Evolutionary conservation across 225 moss, liverwort and hornwort genomes (phyloP), one percentile per base, ranked within the genome.

Genomic region (Bryum argenteum): DNA sequence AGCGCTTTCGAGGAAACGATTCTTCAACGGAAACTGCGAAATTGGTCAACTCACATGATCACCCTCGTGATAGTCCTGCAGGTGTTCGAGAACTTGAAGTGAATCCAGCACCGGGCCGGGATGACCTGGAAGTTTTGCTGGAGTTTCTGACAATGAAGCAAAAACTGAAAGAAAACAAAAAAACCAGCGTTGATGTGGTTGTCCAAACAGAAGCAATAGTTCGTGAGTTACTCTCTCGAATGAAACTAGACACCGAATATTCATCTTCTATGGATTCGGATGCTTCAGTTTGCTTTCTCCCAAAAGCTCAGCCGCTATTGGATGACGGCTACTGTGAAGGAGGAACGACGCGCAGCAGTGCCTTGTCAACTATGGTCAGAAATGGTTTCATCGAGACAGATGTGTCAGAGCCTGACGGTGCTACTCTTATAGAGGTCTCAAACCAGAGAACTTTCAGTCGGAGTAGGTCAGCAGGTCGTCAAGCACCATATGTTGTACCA

Each of bases 121-220:
- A 76, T 72, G 80, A 80, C 20, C 67, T 80, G 13, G 80, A 80
- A 67, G 80, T 80, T 80, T 67, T 77, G 23, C 77, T 81, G 58
- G 43, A 81, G 19, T 81, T 64, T 52, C 63, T 81, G 52, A 77
- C 77, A 15, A 77, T 38, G 67, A 84, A 77, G 71, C 71, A 70
- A 66, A 54, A 71, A 52, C 55, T 74, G 33, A 63, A n/a, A 62
- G 80, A 77, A 19, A 71, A 77, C 40, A 42, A 44, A 26, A 58
- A 75, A 54, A 51, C 53, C 10, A 53, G 64, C 50, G 64, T 78
- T 28, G 71, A 56, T 37, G 69, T 47, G 4, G 65, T 75, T 69
- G 76, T 79, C 54, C 68, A 72, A 58, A 83, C 71, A 39, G 75
- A 83, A 57, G 79, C 71, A 17, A 58, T 79, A 72, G 69, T 83